These are phyloP conservation scores for Pochonia chlamydosporia DNA, from an alignment of 2,329 filamentous ascomycete species.

Conservation along the genomic window DNA sequence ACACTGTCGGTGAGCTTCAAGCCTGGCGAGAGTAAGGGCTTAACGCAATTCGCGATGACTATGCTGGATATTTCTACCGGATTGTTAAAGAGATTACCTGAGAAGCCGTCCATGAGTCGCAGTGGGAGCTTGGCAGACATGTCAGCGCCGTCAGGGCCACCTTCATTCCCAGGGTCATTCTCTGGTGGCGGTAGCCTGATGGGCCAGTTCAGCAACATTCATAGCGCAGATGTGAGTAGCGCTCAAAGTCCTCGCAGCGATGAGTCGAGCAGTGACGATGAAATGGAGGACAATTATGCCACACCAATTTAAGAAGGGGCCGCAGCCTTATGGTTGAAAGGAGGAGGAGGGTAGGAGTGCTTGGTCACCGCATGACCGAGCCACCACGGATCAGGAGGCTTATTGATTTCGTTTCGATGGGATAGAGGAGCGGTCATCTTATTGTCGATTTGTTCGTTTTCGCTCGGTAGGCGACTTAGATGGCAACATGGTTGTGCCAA, in stretches of 20 bases:
- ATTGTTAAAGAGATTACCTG: slow-evolving; percentile 62
- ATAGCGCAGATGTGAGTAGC: slow-evolving; percentile 42
- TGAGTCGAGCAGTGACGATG: slow-evolving; percentile 50
- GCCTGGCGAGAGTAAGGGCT: slow-evolving; percentile 51
- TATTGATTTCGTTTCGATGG: neutral
- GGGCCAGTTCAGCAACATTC: slow-evolving; percentile 36
- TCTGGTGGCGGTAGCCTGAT: slow-evolving; percentile 28
- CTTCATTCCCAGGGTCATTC: slow-evolving; percentile 19
- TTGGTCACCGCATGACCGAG: neutral
- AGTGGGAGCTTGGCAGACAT: slow-evolving; percentile 46
- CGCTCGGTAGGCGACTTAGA: neutral
- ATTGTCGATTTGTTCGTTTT: no score
- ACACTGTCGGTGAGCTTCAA: slow-evolving; percentile 82
- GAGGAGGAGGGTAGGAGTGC: neutral
- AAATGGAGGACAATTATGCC: slow-evolving; percentile 35
- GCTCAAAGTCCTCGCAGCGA: slow-evolving; percentile 45
- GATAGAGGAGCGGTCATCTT: neutral
- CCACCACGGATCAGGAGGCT: neutral
- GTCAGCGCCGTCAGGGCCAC: slow-evolving; percentile 23
- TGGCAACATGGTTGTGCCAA: neutral
- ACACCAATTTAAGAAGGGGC: slow-evolving; percentile 14
- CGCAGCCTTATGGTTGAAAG: neutral
- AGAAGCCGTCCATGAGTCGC: slow-evolving; percentile 62
- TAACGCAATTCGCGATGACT: slow-evolving; percentile 68
- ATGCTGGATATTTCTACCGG: slow-evolving; percentile 70